These are phyloP conservation scores for Oryza glumipatula DNA, from an alignment of 176 grass and related monocot genomes.

Conservation along the genomic window DNA sequence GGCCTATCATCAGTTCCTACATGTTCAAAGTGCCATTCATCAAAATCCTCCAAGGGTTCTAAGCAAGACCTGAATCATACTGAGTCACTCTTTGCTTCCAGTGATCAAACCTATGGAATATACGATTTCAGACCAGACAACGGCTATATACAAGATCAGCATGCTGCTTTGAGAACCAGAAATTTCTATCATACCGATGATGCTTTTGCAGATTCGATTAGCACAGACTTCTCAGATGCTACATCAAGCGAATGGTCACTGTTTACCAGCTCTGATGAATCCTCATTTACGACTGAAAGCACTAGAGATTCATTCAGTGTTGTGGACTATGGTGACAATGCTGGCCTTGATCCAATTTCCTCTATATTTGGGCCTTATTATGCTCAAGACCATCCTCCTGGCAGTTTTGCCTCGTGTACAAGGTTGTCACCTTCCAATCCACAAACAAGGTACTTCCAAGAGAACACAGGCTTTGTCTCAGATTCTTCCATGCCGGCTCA, in stretches of 20 bases:
- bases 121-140: slow-evolving; percentile 70
- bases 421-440: slow-evolving; percentile 61
- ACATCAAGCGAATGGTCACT: slow-evolving; percentile 93
- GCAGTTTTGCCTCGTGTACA: slow-evolving; percentile 54
- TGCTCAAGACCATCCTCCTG: slow-evolving; percentile 56
- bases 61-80: slow-evolving; percentile 57
- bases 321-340: slow-evolving; percentile 74
- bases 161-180: slow-evolving; percentile 37
- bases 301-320: slow-evolving; percentile 97
- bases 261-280: slow-evolving; percentile 97
- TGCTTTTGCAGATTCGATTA: slow-evolving; percentile 62
- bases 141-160: slow-evolving; percentile 40
- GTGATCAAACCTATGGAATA: slow-evolving; percentile 49
- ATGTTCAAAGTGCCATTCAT: slow-evolving; percentile 46
- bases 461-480: slow-evolving; percentile 52
- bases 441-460: slow-evolving; percentile 78
- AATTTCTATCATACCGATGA: slow-evolving; percentile 51
- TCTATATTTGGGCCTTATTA: slow-evolving; percentile 85
- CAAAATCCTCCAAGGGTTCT: slow-evolving; percentile 63
- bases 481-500: slow-evolving; percentile 57
- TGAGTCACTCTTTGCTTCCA: slow-evolving; percentile 24
- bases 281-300: slow-evolving; percentile 97
- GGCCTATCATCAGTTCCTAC: slow-evolving; percentile 38
- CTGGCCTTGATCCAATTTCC: slow-evolving; percentile 64
- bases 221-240: slow-evolving; percentile 83